Base-by-base conservation (phyloP, 2,329 filamentous ascomycete genomes). In the Gnomoniopsis smithogilvyi region DNA sequence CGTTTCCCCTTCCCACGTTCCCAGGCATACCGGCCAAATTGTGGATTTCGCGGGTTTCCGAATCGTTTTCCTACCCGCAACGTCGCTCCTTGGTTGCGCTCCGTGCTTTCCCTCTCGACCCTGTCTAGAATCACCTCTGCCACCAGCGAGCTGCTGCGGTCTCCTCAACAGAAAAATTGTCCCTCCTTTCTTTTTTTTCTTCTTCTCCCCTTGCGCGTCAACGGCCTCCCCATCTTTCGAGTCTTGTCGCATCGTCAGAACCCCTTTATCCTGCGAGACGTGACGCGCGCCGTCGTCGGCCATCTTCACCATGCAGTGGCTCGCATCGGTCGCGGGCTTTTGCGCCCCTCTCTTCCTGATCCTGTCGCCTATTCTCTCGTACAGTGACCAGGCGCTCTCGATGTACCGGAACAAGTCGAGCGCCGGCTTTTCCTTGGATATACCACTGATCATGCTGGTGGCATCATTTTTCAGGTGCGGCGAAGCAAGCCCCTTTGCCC, bases 391-490 rank as follows among this genome's bases (percentile, higher is more conserved):
- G 74, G 84, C 82, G 26, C 68, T 85, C 50, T 81, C 86, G 38
- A 90, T 90, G 81, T 80, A 87, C 67, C 78, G 81, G 66, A 79
- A 75, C 58, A 85, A 82, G 70, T 85, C 84, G 47, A 89, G 85
- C 64, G 84, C 83, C 15, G 86, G 86, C 58, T 89, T 89, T 74
- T 89, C 86, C 19, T 78, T 90, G 63, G 87, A 90, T 67, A 89
- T 89, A 48, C 87, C 87, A 34, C 75, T 90, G 59, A 90, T 90
- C 62, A 90, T 90, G 87, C 81, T 90, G 53, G 80, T 89, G 56
- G 85, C 87, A 30, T 89, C 86, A 3, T 74, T 89, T 56, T 74
- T 88, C 57, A 85, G 85, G 84, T 88, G 69, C 50, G 75, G 60
- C 30, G 50, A 34, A 36, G 50, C 19, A 10, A n/a, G n/a, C 19